Percentiles rank a stretch among this genome's conserved stretches.
Evolutionary conservation across 2,329 filamentous ascomycete species (phyloP).

Genomic region (Botrytis porri): DNA sequence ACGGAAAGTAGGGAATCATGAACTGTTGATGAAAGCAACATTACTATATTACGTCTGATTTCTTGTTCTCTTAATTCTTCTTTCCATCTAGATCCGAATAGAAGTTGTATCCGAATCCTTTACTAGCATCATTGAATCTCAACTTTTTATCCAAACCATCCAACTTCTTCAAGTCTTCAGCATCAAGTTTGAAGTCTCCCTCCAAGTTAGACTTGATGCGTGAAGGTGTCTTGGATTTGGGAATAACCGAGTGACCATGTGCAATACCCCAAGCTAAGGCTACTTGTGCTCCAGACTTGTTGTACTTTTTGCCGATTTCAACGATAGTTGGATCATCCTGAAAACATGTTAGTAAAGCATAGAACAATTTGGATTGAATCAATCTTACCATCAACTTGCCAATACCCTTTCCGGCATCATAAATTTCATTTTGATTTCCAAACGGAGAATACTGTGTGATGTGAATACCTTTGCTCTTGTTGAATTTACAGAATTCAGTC

Average conservation of each 20-base stretch:
- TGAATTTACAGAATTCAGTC: constrained; percentile 50
- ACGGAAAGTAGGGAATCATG: not conserved
- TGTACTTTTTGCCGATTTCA: constrained; percentile 53
- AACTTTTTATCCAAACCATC: constrained; percentile 55
- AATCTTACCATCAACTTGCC: constrained; percentile 44
- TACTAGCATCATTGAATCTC: constrained; percentile 59
- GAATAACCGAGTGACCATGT: constrained; percentile 57
- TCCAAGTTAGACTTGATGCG: constrained; percentile 63
- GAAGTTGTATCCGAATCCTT: constrained; percentile 55
- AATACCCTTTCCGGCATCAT: constrained; percentile 56
- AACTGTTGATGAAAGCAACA: not conserved
- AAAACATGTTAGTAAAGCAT: not conserved
- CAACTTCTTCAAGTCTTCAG: constrained; percentile 54
- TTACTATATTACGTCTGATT: not conserved
- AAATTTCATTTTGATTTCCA: constrained; percentile 58
- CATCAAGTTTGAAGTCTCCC: constrained; percentile 58
- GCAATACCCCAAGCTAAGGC: constrained; percentile 58
- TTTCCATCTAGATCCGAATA: constrained; percentile 59
- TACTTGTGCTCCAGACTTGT: constrained; percentile 55
- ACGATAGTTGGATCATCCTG: constrained; percentile 53
- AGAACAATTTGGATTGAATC: too few relatives aligned
- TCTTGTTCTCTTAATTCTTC: constrained; percentile 30
- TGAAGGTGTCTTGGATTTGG: constrained; percentile 59
- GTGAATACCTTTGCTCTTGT: constrained; percentile 49
- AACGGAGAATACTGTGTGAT: constrained; percentile 52